These are phyloP conservation scores for Kernera saxatilis DNA, from an alignment of 345 rosid species.

Conservation along the genomic window DNA sequence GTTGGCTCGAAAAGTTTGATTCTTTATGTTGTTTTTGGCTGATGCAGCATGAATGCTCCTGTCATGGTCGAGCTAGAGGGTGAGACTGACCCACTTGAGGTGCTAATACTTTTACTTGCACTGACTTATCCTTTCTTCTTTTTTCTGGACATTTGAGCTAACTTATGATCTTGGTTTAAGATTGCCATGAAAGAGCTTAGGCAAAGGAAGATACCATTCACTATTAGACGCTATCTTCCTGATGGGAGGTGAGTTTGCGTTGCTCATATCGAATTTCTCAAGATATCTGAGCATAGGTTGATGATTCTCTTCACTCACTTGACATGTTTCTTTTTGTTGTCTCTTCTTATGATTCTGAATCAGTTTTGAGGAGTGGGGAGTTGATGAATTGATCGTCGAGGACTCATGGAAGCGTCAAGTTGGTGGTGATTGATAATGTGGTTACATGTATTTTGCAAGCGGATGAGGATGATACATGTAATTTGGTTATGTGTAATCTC, in stretches of 20 bases:
- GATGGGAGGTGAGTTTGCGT: conserved; percentile 69
- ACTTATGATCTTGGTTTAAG: conserved; percentile 30
- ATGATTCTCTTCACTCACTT: neutral
- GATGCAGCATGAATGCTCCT: conserved; percentile 86
- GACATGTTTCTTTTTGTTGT: neutral
- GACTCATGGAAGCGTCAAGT: conserved; percentile 97
- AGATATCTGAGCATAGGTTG: no score
- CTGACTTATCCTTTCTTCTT: neutral
- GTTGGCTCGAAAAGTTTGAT: neutral
- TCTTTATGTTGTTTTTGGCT: neutral
- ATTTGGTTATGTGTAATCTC: neutral
- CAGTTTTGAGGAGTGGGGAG: conserved; percentile 89
- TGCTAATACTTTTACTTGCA: conserved; percentile 13
- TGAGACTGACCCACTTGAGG: conserved; percentile 88
- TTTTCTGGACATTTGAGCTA: neutral
- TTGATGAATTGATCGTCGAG: conserved; percentile 81
- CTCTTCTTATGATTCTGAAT: neutral
- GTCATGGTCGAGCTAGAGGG: conserved; percentile 93
- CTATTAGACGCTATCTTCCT: conserved; percentile 69
- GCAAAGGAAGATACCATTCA: conserved; percentile 82
- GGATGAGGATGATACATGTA: neutral
- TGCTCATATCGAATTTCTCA: neutral
- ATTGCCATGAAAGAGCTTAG: conserved; percentile 93
- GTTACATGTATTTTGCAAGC: neutral
- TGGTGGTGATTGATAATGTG: conserved; percentile 58